Evolutionary conservation across 345 rosid species (phyloP).

Genomic region (Eucalyptus lansdowneana): DNA sequence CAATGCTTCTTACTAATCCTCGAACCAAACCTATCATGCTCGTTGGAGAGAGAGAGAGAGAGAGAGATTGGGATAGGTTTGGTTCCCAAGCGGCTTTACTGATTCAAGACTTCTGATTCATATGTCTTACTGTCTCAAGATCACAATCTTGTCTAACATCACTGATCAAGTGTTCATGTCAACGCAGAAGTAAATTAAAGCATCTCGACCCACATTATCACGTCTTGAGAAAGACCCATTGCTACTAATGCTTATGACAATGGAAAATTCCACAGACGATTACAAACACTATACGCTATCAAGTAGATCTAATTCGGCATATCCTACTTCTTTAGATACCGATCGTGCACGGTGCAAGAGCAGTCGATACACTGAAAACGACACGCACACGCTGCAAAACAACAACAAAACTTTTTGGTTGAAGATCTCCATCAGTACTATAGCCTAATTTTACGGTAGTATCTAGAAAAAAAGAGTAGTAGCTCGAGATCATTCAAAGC

Average conservation of each 20-base stretch:
- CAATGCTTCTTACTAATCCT: neutral
- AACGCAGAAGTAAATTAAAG: neutral
- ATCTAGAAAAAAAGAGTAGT: neutral
- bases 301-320: neutral
- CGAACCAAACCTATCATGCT: neutral
- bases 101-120: rapidly evolving
- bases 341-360: neutral
- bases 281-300: rapidly evolving
- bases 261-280: neutral
- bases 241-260: rapidly evolving
- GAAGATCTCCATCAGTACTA: neutral
- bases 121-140: rapidly evolving
- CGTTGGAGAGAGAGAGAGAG: neutral
- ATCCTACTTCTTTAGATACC: neutral
- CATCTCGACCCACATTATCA: neutral
- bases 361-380: neutral
- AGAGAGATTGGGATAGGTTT: neutral
- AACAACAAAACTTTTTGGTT: neutral
- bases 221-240: neutral
- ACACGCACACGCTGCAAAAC: too few species aligned
- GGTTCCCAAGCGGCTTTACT: rapidly evolving
- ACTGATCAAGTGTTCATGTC: rapidly evolving
- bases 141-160: rapidly evolving
- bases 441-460: neutral
- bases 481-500: neutral